phyloP scores from a whole-genome alignment of 805 yeast species.

The Zygosaccharomyces kombuchaensis region DNA sequence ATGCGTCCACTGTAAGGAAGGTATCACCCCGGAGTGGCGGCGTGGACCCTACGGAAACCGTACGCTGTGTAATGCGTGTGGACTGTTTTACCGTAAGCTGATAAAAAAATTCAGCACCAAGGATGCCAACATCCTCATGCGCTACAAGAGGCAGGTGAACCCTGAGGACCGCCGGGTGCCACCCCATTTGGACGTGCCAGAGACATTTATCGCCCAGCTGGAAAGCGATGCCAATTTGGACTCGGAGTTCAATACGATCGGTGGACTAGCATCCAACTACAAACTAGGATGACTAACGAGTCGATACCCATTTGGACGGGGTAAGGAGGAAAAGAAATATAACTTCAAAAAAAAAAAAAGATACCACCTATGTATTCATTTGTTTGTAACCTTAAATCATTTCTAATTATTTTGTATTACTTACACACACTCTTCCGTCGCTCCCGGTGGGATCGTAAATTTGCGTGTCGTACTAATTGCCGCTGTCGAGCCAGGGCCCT shows the following conservation, averaged over 20 bases:
- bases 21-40: conserved; percentile 84
- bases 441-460: too few relatives aligned
- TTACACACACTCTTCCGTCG: background rate
- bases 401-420: background rate
- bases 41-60: conserved; percentile 80
- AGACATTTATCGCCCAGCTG: conserved; percentile 18
- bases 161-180: conserved; percentile 35
- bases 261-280: conserved; percentile 7
- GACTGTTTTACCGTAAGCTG: conserved; percentile 65
- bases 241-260: conserved; percentile 15
- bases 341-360: background rate
- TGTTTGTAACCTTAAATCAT: background rate
- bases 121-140: conserved; percentile 31
- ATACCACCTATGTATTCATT: conserved; percentile 4
- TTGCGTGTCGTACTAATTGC: too few relatives aligned
- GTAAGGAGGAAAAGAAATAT: background rate
- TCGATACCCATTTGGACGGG: background rate
- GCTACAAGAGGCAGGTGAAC: conserved; percentile 24
- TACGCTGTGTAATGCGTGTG: conserved; percentile 90
- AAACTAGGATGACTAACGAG: background rate
- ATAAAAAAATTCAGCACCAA: conserved; percentile 36
- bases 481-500: conserved; percentile 24
- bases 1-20: conserved; percentile 68
- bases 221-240: conserved; percentile 14
- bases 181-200: conserved; percentile 23